Evolutionary conservation across 805 yeast genomes (phyloP).

Genomic region (Candida adriatica): DNA sequence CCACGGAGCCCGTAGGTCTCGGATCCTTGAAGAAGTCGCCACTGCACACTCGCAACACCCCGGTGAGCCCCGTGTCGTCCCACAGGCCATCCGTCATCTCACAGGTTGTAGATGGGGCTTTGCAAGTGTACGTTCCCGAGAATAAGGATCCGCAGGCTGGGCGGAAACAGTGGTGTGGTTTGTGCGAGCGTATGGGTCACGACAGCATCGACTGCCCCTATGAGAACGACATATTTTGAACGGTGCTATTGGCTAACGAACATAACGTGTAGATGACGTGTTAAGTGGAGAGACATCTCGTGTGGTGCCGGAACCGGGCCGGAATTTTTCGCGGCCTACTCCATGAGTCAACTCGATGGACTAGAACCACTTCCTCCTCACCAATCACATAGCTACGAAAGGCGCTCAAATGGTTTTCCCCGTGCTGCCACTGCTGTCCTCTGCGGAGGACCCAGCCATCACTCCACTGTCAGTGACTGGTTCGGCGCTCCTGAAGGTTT

Average conservation of each 20-base stretch:
- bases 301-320: no score
- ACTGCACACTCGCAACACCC: no score
- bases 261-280: no score
- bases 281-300: no score
- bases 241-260: no score
- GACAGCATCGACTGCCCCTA: conserved; percentile 83
- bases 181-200: conserved; percentile 90
- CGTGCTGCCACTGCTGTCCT: conserved; percentile 27
- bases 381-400: no score
- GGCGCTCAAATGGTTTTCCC: conserved; percentile 32
- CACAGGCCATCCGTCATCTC: conserved; percentile 22
- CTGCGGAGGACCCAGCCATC: conserved; percentile 5
- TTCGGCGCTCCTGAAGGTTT: conserved; percentile 19
- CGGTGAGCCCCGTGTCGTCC: conserved; percentile 2
- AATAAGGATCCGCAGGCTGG: conserved; percentile 64
- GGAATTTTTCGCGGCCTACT: no score
- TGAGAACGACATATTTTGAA: conserved; percentile 29
- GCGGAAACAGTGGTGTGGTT: conserved; percentile 79
- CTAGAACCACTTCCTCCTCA: no score
- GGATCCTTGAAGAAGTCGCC: no score
- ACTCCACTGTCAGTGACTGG: conserved; percentile 22
- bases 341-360: no score
- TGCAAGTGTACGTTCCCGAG: conserved; percentile 46
- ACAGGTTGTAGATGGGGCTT: conserved; percentile 27
- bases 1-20: no score